phyloP scores from a whole-genome alignment of 2,329 filamentous ascomycete species.

The Aspergillus glaucus region DNA sequence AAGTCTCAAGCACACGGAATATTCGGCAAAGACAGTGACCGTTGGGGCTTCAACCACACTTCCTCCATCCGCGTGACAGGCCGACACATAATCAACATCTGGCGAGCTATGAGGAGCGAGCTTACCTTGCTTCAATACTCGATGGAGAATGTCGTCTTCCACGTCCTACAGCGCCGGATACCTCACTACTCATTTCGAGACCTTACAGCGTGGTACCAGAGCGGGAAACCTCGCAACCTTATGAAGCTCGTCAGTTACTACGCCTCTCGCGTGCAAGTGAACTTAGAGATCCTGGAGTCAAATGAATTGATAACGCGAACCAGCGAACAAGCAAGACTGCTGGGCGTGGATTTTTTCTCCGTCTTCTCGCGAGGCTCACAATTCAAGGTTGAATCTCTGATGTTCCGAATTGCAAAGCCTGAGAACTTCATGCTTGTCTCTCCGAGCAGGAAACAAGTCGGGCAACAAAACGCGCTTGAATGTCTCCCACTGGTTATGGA shows the following conservation, averaged over 20 bases:
- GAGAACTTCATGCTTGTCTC: conserved; percentile 90
- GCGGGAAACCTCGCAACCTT: conserved; percentile 61
- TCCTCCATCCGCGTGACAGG: conserved; percentile 91
- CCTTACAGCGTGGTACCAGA: conserved; percentile 75
- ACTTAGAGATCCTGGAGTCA: conserved; percentile 83
- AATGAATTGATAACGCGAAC: conserved; percentile 86
- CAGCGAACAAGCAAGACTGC: conserved; percentile 84
- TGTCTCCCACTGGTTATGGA: conserved; percentile 97
- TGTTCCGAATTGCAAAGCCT: conserved; percentile 97
- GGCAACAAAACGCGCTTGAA: conserved; percentile 87
- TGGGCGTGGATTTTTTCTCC: conserved; percentile 94
- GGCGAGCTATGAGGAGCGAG: conserved; percentile 92
- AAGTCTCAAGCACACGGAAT: conserved; percentile 75
- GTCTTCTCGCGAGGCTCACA: conserved; percentile 93
- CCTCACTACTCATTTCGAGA: conserved; percentile 78
- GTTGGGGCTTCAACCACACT: conserved; percentile 91
- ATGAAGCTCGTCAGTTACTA: conserved; percentile 74
- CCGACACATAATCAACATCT: conserved; percentile 93
- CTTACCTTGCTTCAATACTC: conserved; percentile 89
- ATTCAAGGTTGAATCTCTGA: conserved; percentile 97
- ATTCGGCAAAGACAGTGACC: conserved; percentile 78
- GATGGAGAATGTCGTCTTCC: conserved; percentile 92
- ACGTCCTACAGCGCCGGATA: conserved; percentile 77
- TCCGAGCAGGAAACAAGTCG: conserved; percentile 85
- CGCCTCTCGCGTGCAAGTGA: conserved; percentile 64